A percentile compares a stretch with the other conserved stretches of the same genome.
These are phyloP conservation scores for Entamoeba moshkovskii DNA, from an alignment of 208 protist genomes.

Conservation along the genomic window DNA sequence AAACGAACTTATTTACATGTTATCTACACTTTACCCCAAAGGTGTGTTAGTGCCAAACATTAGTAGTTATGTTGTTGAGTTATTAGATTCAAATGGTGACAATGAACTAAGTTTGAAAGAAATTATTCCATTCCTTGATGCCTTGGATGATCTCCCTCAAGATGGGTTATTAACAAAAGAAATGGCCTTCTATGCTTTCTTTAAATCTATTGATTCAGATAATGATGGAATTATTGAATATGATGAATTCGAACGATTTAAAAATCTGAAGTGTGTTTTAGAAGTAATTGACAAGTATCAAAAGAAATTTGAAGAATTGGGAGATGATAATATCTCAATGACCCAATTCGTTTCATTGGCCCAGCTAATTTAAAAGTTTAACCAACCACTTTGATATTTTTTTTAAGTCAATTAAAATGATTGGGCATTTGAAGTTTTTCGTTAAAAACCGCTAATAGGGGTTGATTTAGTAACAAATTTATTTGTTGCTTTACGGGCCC, in stretches of 20 bases:
- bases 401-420: too few species aligned
- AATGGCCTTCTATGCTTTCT: not conserved
- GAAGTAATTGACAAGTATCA: not conserved
- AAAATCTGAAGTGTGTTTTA: not conserved
- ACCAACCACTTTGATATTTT: too few species aligned
- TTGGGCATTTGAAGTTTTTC: too few species aligned
- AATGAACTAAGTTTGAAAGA: not conserved
- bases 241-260: not conserved
- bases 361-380: not conserved
- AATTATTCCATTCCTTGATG: not conserved
- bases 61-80: not conserved
- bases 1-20: not conserved
- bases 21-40: not conserved
- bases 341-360: not conserved
- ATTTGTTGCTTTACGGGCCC: too few species aligned
- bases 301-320: not conserved
- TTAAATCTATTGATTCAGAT: not conserved
- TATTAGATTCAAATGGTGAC: not conserved
- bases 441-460: too few species aligned
- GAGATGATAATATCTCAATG: not conserved
- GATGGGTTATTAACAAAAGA: not conserved
- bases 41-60: not conserved
- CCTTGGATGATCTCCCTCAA: not conserved
- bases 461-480: too few species aligned
- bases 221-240: not conserved